Conservation (phyloP, 352 stramenopile species). For the Globisporangium acanthophoron region DNA sequence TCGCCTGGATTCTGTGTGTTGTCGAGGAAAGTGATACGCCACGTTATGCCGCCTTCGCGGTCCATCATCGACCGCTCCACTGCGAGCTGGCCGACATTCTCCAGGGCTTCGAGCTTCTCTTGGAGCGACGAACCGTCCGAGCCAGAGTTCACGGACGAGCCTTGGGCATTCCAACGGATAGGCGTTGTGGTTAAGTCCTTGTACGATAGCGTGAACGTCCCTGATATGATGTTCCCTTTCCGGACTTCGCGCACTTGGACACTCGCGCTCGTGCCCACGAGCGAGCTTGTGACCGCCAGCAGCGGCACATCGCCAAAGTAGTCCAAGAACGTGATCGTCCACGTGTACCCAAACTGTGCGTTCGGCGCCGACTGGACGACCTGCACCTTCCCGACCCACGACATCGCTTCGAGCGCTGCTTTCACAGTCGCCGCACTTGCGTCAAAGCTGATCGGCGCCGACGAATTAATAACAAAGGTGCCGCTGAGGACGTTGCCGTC, state of each 20-base stretch:
- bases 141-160: slow-evolving; percentile 24
- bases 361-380: slow-evolving; percentile 40
- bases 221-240: slow-evolving; percentile 67
- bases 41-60: slow-evolving; percentile 52
- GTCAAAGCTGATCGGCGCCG: slow-evolving; percentile 50
- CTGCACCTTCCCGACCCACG: slow-evolving; percentile 55
- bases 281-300: slow-evolving; percentile 48
- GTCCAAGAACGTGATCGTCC: slow-evolving; percentile 72
- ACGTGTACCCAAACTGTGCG: slow-evolving; percentile 61
- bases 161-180: slow-evolving; percentile 45
- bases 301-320: slow-evolving; percentile 62
- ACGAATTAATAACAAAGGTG: slow-evolving; percentile 65
- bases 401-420: slow-evolving; percentile 45
- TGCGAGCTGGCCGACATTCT: slow-evolving; percentile 35
- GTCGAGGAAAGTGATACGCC: slow-evolving; percentile 76
- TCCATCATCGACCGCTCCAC: slow-evolving; percentile 40
- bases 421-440: slow-evolving; percentile 42
- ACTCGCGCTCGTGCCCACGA: slow-evolving; percentile 51
- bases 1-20: slow-evolving; percentile 58
- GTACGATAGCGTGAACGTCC: slow-evolving; percentile 59
- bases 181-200: slow-evolving; percentile 24
- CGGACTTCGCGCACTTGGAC: slow-evolving; percentile 57
- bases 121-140: slow-evolving; percentile 59
- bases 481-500: slow-evolving; percentile 72
- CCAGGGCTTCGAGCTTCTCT: slow-evolving; percentile 65